phyloP scores from a whole-genome alignment of 306 rosid species.

The Rosa persica region DNA sequence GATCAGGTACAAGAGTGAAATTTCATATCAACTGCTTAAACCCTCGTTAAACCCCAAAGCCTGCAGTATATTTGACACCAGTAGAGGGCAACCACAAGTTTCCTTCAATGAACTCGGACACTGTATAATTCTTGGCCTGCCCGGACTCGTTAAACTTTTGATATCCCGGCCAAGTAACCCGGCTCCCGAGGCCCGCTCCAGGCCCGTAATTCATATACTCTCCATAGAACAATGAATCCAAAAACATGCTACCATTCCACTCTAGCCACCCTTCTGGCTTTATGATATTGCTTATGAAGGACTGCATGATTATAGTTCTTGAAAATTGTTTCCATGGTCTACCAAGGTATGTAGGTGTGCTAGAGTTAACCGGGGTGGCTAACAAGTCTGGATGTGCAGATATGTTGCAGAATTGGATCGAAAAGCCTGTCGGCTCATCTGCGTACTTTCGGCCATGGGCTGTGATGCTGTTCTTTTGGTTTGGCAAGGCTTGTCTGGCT shows the following conservation, averaged over 20 bases:
- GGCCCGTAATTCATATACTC: slow-evolving; percentile 75
- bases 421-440: slow-evolving; percentile 70
- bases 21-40: neutral
- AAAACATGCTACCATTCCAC: slow-evolving; percentile 55
- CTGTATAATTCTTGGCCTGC: slow-evolving; percentile 48
- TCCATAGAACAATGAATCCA: slow-evolving; percentile 60
- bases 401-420: slow-evolving; percentile 78
- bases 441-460: slow-evolving; percentile 86
- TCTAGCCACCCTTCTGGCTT: slow-evolving; percentile 83
- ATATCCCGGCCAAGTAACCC: slow-evolving; percentile 79
- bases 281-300: slow-evolving; percentile 41
- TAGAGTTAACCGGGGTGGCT: slow-evolving; percentile 24
- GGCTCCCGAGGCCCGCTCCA: slow-evolving; percentile 37
- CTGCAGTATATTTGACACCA: slow-evolving; percentile 62
- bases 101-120: slow-evolving; percentile 68
- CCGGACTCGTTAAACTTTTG: slow-evolving; percentile 43
- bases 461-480: slow-evolving; percentile 83
- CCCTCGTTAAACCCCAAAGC: slow-evolving; percentile 34
- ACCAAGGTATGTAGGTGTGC: slow-evolving; percentile 54
- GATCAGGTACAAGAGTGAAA: neutral
- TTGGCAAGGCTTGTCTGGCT: slow-evolving; percentile 53
- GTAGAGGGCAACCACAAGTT: slow-evolving; percentile 76
- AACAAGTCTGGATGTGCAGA: slow-evolving; percentile 58
- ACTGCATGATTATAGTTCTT: slow-evolving; percentile 64
- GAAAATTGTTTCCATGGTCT: slow-evolving; percentile 89